A percentile compares a stretch with the other conserved stretches of the same genome.
Conservation (phyloP, 768 basidiomycete genomes). For the Leucocoprinus sp. region DNA sequence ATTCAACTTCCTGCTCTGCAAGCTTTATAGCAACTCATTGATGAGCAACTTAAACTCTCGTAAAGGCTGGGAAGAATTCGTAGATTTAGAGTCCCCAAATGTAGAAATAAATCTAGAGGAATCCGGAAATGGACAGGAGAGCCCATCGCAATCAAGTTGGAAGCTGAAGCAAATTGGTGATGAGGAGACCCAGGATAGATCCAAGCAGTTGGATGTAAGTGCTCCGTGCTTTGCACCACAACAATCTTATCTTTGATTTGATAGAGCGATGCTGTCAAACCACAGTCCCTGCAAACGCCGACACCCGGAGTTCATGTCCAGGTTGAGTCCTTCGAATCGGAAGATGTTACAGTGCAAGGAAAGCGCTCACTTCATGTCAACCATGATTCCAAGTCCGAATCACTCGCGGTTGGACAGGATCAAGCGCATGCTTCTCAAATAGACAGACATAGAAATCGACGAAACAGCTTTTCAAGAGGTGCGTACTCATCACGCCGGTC, state of each 20-base stretch:
- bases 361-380: neutral
- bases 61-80: conserved; percentile 21
- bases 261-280: neutral
- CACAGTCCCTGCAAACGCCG: neutral
- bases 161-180: neutral
- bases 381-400: neutral
- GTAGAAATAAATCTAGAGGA: conserved; percentile 1
- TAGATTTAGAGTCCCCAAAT: neutral
- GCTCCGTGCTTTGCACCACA: neutral
- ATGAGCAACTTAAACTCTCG: conserved; percentile 31
- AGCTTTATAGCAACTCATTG: conserved; percentile 33
- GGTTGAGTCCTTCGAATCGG: conserved; percentile 17
- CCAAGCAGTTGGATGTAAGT: neutral
- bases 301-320: conserved; percentile 17
- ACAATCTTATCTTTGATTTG: neutral
- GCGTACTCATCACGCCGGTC: no score
- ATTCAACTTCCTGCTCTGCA: conserved; percentile 31
- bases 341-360: conserved; percentile 4
- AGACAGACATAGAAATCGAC: no score
- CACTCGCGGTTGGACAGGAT: neutral
- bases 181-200: neutral
- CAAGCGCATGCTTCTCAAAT: no score
- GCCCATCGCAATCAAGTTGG: conserved; percentile 1
- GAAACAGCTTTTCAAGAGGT: no score
- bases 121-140: neutral